Conservation (phyloP, 768 basidiomycete genomes). For the Suillus discolor region DNA sequence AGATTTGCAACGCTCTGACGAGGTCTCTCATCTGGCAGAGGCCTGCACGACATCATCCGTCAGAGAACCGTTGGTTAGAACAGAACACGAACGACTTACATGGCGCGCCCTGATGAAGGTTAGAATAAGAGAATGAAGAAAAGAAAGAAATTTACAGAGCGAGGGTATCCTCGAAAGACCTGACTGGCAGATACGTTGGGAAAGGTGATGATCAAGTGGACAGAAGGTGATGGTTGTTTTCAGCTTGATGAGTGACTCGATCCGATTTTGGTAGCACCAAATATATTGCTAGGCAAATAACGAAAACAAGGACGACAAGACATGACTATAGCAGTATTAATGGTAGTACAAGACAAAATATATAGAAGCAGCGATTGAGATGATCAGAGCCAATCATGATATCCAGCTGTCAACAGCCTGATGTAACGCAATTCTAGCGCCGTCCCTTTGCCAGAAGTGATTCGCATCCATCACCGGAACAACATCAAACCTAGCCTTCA, state of each 20-base stretch:
- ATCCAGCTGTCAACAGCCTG: slow-evolving; percentile 26
- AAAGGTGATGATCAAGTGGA: slow-evolving; percentile 17
- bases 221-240: slow-evolving; percentile 25
- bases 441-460: slow-evolving; percentile 66
- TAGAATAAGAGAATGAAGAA: slow-evolving; percentile 13
- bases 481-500: slow-evolving; percentile 29
- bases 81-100: slow-evolving; percentile 25
- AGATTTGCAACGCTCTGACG: slow-evolving; percentile 88
- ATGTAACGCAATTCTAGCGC: slow-evolving; percentile 24
- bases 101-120: slow-evolving; percentile 24
- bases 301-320: slow-evolving; percentile 7
- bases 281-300: not conserved
- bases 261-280: slow-evolving; percentile 23
- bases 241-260: slow-evolving; percentile 6
- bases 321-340: not conserved
- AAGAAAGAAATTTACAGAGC: slow-evolving; percentile 17
- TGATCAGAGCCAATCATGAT: not conserved
- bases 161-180: slow-evolving; percentile 14
- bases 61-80: slow-evolving; percentile 14
- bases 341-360: not conserved
- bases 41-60: slow-evolving; percentile 48
- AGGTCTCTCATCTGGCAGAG: slow-evolving; percentile 85
- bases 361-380: not conserved
- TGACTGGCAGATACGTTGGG: slow-evolving; percentile 11
- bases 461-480: slow-evolving; percentile 49